These are phyloP conservation scores for Pelargonium cotyledonis DNA, from an alignment of 441 rosid species.

Conservation along the genomic window DNA sequence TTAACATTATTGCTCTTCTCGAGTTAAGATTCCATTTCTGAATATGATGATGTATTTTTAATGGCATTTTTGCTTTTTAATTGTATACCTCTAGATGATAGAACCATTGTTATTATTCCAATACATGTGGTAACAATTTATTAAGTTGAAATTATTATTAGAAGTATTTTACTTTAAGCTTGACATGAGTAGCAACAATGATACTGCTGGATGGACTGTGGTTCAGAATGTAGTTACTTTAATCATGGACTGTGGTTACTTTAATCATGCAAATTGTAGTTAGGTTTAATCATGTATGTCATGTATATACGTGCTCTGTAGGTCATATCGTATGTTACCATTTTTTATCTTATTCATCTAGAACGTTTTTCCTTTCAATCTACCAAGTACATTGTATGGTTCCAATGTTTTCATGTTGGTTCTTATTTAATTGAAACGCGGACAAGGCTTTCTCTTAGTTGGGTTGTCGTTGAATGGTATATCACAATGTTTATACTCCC, in stretches of 20 bases:
- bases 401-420: not conserved
- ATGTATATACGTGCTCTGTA: not conserved
- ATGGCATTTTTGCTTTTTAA: not conserved
- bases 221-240: not conserved
- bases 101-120: not conserved
- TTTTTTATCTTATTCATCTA: not conserved
- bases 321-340: not conserved
- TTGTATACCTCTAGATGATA: not conserved
- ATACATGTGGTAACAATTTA: not conserved
- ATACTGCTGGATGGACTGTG: not conserved
- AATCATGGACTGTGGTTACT: not conserved
- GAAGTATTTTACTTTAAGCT: not conserved
- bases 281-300: too few species aligned
- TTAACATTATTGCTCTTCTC: too few species aligned
- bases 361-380: not conserved
- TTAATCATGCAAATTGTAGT: too few species aligned
- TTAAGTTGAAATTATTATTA: not conserved
- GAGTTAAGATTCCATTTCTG: too few species aligned
- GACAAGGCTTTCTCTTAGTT: too few species aligned
- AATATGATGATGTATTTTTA: too few species aligned
- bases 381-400: not conserved
- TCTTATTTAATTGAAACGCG: not conserved
- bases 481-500: too few species aligned
- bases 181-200: not conserved
- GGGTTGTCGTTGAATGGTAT: too few species aligned